Conservation (phyloP, 768 basidiomycete genomes). For the Fibroporia radiculosa region DNA sequence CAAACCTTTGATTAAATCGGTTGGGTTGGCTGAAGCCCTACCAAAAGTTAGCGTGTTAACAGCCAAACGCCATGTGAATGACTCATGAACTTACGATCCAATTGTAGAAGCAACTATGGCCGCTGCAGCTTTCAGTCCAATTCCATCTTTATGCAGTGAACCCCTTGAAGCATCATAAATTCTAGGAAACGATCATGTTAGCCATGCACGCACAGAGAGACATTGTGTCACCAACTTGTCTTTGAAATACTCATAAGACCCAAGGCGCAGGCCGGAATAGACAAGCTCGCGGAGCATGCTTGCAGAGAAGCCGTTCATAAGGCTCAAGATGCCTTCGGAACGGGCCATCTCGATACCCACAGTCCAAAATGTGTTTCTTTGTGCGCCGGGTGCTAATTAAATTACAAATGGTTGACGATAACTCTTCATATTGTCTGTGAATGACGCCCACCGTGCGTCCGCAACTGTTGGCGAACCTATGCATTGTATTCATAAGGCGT, state of each 20-base stretch:
- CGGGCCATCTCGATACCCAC: conserved; percentile 27
- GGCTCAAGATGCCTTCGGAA: conserved; percentile 23
- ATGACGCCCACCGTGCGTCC: conserved; percentile 19
- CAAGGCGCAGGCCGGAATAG: conserved; percentile 29
- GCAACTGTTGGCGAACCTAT: conserved; percentile 28
- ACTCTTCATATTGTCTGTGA: too few relatives aligned
- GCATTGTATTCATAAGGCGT: not conserved
- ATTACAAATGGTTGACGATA: not conserved
- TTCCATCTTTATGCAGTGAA: conserved; percentile 22
- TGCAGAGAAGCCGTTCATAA: conserved; percentile 26
- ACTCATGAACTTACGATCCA: conserved; percentile 22
- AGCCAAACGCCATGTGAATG: not conserved
- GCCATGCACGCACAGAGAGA: not conserved
- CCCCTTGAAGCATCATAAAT: conserved; percentile 18
- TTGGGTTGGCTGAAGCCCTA: conserved; percentile 28
- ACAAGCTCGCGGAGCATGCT: conserved; percentile 28
- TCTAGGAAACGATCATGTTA: conserved; percentile 7
- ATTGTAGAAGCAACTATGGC: conserved; percentile 25
- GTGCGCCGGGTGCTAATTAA: conserved; percentile 19
- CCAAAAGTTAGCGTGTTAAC: too few relatives aligned
- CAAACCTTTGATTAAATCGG: conserved; percentile 29
- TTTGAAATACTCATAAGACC: conserved; percentile 32
- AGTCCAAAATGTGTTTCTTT: conserved; percentile 25
- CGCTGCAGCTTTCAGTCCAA: conserved; percentile 25
- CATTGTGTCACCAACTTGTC: conserved; percentile 27